phyloP scores from a whole-genome alignment of 805 yeast genomes.

The Candida caryicola region DNA sequence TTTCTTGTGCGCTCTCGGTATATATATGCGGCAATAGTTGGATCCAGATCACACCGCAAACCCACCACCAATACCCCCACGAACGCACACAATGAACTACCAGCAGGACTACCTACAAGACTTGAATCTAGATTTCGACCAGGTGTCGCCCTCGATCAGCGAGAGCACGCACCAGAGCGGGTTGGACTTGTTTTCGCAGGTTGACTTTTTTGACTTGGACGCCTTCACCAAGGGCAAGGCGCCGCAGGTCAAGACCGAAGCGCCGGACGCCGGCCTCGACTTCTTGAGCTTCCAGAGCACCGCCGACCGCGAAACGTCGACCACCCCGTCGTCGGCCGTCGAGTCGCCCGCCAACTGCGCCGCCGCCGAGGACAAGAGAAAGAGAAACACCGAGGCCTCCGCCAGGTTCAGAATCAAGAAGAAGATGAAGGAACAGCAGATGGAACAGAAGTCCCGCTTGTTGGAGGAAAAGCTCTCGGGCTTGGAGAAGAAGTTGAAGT shows the following conservation, averaged over 20 bases:
- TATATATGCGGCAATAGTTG: too few relatives aligned
- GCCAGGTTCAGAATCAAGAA: conserved; percentile 91
- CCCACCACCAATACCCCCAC: too few relatives aligned
- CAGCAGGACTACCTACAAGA: conserved; percentile 42
- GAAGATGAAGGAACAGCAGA: conserved; percentile 87
- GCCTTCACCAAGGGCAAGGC: conserved; percentile 21
- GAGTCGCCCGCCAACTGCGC: conserved; percentile 5
- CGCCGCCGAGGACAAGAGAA: conserved; percentile 68
- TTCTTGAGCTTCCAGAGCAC: conserved; percentile 6
- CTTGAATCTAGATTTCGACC: conserved; percentile 38
- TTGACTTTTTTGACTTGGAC: conserved; percentile 41
- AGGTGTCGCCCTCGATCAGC: conserved; percentile 22
- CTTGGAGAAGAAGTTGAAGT: conserved; percentile 72
- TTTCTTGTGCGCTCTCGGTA: too few relatives aligned
- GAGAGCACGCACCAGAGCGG: conserved; percentile 20
- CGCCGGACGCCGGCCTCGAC: conserved; percentile 6
- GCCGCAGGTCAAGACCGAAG: conserved; percentile 8
- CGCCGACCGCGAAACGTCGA: neutral
- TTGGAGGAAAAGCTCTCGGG: conserved; percentile 63
- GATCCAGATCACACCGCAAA: too few relatives aligned
- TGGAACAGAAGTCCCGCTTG: conserved; percentile 74
- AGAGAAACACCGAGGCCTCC: conserved; percentile 89
- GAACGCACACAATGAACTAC: conserved; percentile 31
- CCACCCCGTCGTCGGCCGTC: neutral
- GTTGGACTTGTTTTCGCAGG: conserved; percentile 38